Evolutionary conservation across 805 yeast species (phyloP).

Genomic region (Spathaspora girioi): DNA sequence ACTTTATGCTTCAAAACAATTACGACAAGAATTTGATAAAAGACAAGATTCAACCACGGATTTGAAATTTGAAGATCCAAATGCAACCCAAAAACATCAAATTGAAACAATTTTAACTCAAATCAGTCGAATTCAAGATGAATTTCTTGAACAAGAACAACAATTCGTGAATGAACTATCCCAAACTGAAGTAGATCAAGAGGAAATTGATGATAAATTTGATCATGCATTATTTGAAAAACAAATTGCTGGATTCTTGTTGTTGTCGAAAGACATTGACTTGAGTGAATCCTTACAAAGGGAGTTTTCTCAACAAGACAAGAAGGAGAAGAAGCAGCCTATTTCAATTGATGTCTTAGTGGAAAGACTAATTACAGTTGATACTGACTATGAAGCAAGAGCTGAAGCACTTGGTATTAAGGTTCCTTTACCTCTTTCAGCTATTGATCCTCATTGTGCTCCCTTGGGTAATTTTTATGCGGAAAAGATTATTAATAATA

Average conservation of each 20-base stretch:
- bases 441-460: conserved; percentile 27
- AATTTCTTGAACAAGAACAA: conserved; percentile 18
- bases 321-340: conserved; percentile 3
- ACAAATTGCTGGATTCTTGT: conserved; percentile 62
- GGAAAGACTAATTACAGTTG: conserved; percentile 2
- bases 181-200: conserved; percentile 5
- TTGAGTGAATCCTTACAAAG: conserved; percentile 52
- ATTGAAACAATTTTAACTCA: conserved; percentile 28
- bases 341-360: conserved; percentile 4
- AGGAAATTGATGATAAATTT: conserved; percentile 16
- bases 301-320: conserved; percentile 15
- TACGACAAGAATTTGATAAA: conserved; percentile 2
- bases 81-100: conserved; percentile 17
- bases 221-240: conserved; percentile 47
- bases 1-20: conserved; percentile 6
- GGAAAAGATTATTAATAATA: conserved; percentile 52
- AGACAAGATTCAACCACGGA: conserved; percentile 5
- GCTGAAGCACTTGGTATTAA: conserved; percentile 41
- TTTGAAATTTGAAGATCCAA: conserved; percentile 18
- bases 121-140: conserved; percentile 23
- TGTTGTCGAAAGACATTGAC: conserved; percentile 62
- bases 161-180: conserved; percentile 16
- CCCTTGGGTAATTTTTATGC: conserved; percentile 47
- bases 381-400: conserved; percentile 22
- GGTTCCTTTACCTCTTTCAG: conserved; percentile 14